Percentiles rank a stretch among this genome's conserved stretches.
Conservation (phyloP, 306 rosid species). For the Rubus idaeus region DNA sequence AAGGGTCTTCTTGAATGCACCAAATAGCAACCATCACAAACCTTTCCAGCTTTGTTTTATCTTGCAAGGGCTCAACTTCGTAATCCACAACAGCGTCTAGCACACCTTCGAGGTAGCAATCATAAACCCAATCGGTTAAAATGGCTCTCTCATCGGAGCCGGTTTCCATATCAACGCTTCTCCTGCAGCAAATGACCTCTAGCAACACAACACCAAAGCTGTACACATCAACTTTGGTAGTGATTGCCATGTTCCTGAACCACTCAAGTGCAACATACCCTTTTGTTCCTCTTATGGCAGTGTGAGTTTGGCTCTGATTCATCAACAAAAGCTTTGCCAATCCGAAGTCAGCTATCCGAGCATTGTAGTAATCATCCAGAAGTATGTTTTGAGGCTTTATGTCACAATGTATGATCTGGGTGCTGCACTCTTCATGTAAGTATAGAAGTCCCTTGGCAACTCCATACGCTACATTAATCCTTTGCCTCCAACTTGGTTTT, state of each 20-base stretch:
- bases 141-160: not conserved
- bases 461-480: constrained; percentile 26
- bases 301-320: constrained; percentile 39
- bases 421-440: constrained; percentile 45
- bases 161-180: constrained; percentile 12
- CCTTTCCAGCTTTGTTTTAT: constrained; percentile 13
- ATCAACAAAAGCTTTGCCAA: constrained; percentile 41
- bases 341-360: constrained; percentile 41
- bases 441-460: constrained; percentile 33
- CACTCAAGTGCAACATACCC: constrained; percentile 56
- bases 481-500: constrained; percentile 31
- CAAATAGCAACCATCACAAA: constrained; percentile 25
- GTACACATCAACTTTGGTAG: constrained; percentile 42
- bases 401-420: constrained; percentile 45
- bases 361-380: constrained; percentile 23
- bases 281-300: constrained; percentile 43
- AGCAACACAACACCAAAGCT: constrained; percentile 36
- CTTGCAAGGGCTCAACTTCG: constrained; percentile 17
- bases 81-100: not conserved
- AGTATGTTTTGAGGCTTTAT: constrained; percentile 59
- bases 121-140: constrained; percentile 25
- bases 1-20: constrained; percentile 38
- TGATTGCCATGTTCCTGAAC: constrained; percentile 34
- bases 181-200: constrained; percentile 41
- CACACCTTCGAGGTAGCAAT: constrained; percentile 10